A percentile compares a stretch with the other conserved stretches of the same genome.
Conservation (phyloP, 805 yeast species). For the Wickerhamiella parazyma region DNA sequence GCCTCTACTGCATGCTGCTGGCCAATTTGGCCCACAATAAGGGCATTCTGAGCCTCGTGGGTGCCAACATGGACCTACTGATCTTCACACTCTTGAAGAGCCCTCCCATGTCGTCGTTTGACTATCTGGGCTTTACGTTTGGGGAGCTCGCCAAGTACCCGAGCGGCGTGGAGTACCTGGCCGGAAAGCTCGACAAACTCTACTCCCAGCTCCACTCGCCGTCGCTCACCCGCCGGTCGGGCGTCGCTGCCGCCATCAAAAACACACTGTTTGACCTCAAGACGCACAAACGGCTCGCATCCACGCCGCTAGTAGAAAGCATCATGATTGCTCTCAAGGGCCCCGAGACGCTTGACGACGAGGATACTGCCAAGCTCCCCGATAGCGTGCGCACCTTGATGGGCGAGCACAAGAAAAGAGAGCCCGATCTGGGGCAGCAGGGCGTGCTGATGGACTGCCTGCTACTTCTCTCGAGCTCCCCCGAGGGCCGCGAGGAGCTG, state of each 20-base stretch:
- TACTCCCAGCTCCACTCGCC: slow-evolving; percentile 72
- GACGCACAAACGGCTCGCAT: slow-evolving; percentile 45
- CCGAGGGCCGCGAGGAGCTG: slow-evolving; percentile 55
- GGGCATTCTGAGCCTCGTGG: slow-evolving; percentile 29
- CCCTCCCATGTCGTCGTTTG: slow-evolving; percentile 70
- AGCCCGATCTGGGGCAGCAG: slow-evolving; percentile 48
- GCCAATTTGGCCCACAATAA: slow-evolving; percentile 78
- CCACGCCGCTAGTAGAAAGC: slow-evolving; percentile 66
- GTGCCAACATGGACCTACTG: slow-evolving; percentile 44
- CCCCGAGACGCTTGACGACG: slow-evolving; percentile 59
- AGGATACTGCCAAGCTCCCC: slow-evolving; percentile 77
- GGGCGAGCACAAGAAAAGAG: slow-evolving; percentile 63
- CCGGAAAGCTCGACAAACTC: slow-evolving; percentile 66
- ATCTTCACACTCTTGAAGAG: slow-evolving; percentile 67
- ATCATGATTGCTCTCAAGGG: slow-evolving; percentile 70
- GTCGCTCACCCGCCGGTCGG: slow-evolving; percentile 69
- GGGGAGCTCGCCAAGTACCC: slow-evolving; percentile 72
- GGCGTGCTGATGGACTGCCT: slow-evolving; percentile 68
- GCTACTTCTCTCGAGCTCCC: slow-evolving; percentile 64
- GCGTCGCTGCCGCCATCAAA: slow-evolving; percentile 85
- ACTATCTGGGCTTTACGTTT: slow-evolving; percentile 75
- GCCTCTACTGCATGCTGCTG: slow-evolving; percentile 67
- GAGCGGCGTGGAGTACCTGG: slow-evolving; percentile 51
- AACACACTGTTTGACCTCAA: slow-evolving; percentile 73
- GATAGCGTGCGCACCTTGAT: slow-evolving; percentile 65